Base-by-base conservation (phyloP, 805 yeast genomes). In the Hanseniaspora pseudoguilliermondii region DNA sequence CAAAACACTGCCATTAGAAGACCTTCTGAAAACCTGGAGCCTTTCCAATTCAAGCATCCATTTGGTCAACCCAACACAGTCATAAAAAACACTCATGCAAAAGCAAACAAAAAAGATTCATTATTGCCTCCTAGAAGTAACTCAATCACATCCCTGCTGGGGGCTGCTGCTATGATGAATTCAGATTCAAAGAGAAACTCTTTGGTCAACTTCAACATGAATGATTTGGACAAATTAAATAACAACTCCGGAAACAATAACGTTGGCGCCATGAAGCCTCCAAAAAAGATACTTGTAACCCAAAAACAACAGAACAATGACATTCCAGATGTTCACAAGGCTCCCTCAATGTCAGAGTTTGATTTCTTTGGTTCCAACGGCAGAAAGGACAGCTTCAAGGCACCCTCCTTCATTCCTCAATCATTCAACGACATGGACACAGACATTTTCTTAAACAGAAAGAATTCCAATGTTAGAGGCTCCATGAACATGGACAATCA, bases 11-110 rank as follows among this genome's bases (percentile, higher is more conserved):
- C 61, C 25, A 43, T 40, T 13, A 67, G 78, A 59, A 66, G 79
- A 49, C 76, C 74, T n/a, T 71, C 78, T 49, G 80, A 77, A 60
- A 79, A 75, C 52, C 58, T 75, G 50, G 81, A 77, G 54, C 75
- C 78, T 1, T 76, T 75, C 23, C 50, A 44, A 23, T 53, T 53
- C 41, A 53, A 53, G 21, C 50, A 53, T 21, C 56, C 56, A 9
- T 53, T 53, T 46, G 50, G 56, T 20, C 55, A 43, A 15, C 39
- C 55, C 15, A 51, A 43, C n/a, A 51, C 55, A 1, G 36, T 43
- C n/a, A 51, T 46, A 13, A 53, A 53, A 32, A 39, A 44, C 18
- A 13, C 49, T 9, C 18, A 27, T 42, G 60, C 51, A 15, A 57
- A 34, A 36, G 49, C 56, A 39, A 39, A 21, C 55, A 56, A 53